Conservation (phyloP, 768 basidiomycete species). For the Cantharellus anzutake region DNA sequence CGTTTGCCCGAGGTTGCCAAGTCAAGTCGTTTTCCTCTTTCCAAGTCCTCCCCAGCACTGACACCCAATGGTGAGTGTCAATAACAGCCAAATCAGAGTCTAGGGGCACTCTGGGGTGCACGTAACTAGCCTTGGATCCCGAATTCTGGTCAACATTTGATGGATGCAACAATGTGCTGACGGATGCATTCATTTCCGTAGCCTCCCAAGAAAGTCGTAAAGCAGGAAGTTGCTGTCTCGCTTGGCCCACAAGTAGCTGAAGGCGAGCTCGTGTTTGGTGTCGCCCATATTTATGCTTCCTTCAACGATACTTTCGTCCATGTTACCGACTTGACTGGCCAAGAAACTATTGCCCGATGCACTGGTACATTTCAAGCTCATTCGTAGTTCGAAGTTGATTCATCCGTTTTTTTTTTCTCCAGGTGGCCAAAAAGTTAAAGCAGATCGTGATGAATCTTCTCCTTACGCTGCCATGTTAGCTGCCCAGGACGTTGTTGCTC, state of each 20-base stretch:
- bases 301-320: slow-evolving; percentile 99
- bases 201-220: slow-evolving; percentile 34
- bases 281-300: slow-evolving; percentile 96
- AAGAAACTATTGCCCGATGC: slow-evolving; percentile 97
- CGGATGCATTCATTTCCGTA: neutral
- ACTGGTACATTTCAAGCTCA: slow-evolving; percentile 41
- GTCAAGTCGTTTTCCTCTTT: too few relatives aligned
- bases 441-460: slow-evolving; percentile 98
- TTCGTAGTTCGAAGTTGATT: neutral
- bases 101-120: too few relatives aligned
- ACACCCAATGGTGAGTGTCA: too few relatives aligned
- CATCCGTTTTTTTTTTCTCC: neutral
- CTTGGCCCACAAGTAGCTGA: slow-evolving; percentile 93
- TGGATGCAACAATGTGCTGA: neutral
- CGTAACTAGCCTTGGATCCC: too few relatives aligned
- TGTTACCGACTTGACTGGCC: slow-evolving; percentile 94
- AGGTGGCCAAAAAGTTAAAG: slow-evolving; percentile 99
- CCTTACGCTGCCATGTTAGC: slow-evolving; percentile 97
- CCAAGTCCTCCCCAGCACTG: too few relatives aligned
- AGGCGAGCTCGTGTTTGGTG: slow-evolving; percentile 93
- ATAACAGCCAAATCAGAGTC: too few relatives aligned
- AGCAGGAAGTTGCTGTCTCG: slow-evolving; percentile 69
- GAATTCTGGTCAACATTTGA: too few relatives aligned
- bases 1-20: too few relatives aligned
- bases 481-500: slow-evolving; percentile 86